Base-by-base conservation (phyloP, 345 rosid species). In the Limnanthes douglasii region DNA sequence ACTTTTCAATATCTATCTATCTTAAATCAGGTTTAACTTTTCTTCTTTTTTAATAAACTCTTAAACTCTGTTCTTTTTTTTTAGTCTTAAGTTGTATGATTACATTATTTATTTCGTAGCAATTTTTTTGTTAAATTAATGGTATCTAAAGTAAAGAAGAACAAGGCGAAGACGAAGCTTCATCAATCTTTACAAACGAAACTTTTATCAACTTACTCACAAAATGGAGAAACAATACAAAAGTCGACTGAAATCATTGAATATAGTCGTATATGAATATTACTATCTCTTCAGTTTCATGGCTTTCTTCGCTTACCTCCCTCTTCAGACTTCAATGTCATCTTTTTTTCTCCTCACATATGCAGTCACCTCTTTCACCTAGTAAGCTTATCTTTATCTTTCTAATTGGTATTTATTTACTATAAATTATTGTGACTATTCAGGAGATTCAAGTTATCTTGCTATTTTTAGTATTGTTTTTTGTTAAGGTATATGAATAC, bases 391-490 rank as follows among this genome's bases (percentile, higher is more conserved):
- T 37, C 2, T 15, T 25, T 16, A 3, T n/a, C 8, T 18, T 4
- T 20, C 9, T 13, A 2, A 4, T 7, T 34, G 11, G 4, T 21
- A 15, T 11, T 3, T 2, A 11, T 6, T 30, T 15, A 8, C 19
- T 5, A 4, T 2, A 5, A 2, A 15, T 10, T 8, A 24, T 26
- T 2, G 15, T n/a, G 11, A 10, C 26, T 34, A 48, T 64, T 41
- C 63, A 85, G 88, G 97, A 82, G 68, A 57, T 86, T 65, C 97
- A 78, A 69, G 94, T 82, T 15, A 33, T 73, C 48, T 54, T 86
- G 21, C 75, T 77, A 3, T 72, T 78, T 24, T 47, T 67, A 3
- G 39, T 60, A 50, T 53, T 82, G 38, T 43, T 68, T 24, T 63
- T 66, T 18, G 38, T 68, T 37, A 86, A 78, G 85, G 96, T 86